Percentiles rank a stretch among this genome's conserved stretches.
These are phyloP conservation scores for Aspergillus asperescens DNA, from an alignment of 495 filamentous ascomycete species.

Conservation along the genomic window DNA sequence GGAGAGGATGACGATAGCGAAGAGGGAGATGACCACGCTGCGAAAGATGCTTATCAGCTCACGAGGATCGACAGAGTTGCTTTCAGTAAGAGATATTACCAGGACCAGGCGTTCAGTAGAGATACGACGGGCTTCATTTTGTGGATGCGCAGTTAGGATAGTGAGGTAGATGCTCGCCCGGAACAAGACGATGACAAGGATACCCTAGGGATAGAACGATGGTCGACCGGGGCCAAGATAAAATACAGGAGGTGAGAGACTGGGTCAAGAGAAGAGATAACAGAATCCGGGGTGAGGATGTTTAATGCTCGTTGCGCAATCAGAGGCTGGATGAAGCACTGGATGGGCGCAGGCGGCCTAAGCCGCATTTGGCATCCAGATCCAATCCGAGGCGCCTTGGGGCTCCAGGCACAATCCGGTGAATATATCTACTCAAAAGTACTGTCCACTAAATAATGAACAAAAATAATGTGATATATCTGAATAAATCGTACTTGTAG, in stretches of 20 bases:
- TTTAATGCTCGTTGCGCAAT: not conserved
- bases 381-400: too few species aligned
- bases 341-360: too few species aligned
- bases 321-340: slow-evolving; percentile 30
- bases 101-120: slow-evolving; percentile 88
- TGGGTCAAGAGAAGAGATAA: not conserved
- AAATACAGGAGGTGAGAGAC: not conserved
- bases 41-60: not conserved
- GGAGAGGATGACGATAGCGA: slow-evolving; percentile 83
- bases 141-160: slow-evolving; percentile 20
- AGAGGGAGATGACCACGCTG: slow-evolving; percentile 81
- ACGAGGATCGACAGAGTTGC: not conserved
- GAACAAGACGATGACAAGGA: not conserved
- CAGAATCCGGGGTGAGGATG: not conserved
- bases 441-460: too few species aligned
- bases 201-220: not conserved
- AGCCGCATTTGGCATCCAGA: slow-evolving; percentile 35
- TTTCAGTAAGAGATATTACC: slow-evolving; percentile 46
- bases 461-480: too few species aligned
- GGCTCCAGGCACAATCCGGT: too few species aligned
- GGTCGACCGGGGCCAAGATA: not conserved
- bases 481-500: too few species aligned
- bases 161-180: not conserved
- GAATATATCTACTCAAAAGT: too few species aligned
- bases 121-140: slow-evolving; percentile 90